These are phyloP conservation scores for Phytopythium boreale DNA, from an alignment of 352 stramenopile species.

Conservation along the genomic window DNA sequence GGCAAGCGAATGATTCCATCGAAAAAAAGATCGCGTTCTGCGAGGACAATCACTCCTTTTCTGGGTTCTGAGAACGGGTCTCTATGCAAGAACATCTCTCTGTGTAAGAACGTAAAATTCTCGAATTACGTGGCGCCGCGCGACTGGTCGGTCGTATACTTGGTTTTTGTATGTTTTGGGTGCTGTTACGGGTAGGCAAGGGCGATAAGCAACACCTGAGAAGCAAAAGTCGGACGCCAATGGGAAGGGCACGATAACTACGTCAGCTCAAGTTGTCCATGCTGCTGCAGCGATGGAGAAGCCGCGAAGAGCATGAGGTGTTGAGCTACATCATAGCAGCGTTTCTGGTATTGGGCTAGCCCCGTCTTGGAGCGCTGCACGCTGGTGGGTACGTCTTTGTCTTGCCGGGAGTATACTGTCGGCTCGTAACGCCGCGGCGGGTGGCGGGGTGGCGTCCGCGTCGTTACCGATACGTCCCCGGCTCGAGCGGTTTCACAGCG, in stretches of 20 bases:
- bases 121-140: slow-evolving; percentile 31
- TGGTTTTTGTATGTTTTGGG: slow-evolving; percentile 18
- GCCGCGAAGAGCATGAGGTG: no score
- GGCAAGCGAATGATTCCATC: slow-evolving; percentile 1
- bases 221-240: background rate
- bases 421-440: background rate
- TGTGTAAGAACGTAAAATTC: slow-evolving; percentile 25
- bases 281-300: no score
- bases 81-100: slow-evolving; percentile 13
- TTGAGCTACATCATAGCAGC: no score
- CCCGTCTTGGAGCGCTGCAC: no score
- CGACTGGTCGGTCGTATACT: slow-evolving; percentile 18
- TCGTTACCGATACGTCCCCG: background rate
- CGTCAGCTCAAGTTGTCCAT: no score
- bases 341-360: no score
- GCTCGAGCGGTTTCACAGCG: background rate
- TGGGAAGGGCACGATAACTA: background rate
- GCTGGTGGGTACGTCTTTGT: background rate
- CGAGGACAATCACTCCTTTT: background rate
- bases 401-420: background rate
- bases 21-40: slow-evolving; percentile 7
- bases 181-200: slow-evolving; percentile 12
- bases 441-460: background rate
- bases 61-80: background rate
- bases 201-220: background rate